Base-by-base conservation (phyloP, 2,329 filamentous ascomycete genomes). In the Alternaria sp. region DNA sequence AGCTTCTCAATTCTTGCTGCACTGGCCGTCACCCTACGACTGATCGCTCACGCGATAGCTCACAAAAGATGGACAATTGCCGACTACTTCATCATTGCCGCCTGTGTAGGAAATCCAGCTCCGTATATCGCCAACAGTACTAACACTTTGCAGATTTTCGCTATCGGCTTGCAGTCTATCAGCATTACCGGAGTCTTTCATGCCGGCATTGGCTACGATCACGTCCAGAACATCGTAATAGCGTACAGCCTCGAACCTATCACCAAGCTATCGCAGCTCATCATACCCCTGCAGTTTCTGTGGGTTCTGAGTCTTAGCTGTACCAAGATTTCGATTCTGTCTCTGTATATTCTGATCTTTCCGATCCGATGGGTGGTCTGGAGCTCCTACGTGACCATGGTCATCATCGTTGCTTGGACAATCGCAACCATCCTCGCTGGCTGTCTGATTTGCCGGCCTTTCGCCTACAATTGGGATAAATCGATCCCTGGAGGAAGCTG, bases 401-500 rank as follows among this genome's bases (percentile, higher is more conserved):
- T 6, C 21, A 43, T 55, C 21, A 41, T 55, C 8, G 33, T 55
- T 20, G 30, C 51, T 26, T 55, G 51, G 51, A 55, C 33, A 26
- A 55, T 55, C 33, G 51, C 28, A 20, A 26, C 51, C 7, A 55
- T 55, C 21, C 51, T 55, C 33, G 51, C 51, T 43, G 51, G 33
- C 15, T 41, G 51, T 43, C 12, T 43, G n/a, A 26, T 55, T 11
- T 55, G 51, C 33, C 33, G 18, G 10, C 51, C 51, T 6, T 23
- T 72, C 26, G 55, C 61, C 7, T 72, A 61, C 57, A 70, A 67
- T 45, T 74, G 71, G 71, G 70, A 74, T 43, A 74, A 71, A 49
- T 46, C 65, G 8, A 71, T 71, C 23, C 70, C 66, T 11, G 57
- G 57, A 14, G 70, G 70, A 20, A 58, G 15, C 12, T 74, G 70